Conservation (phyloP, 805 yeast genomes). For the Wickerhamomyces alni region DNA sequence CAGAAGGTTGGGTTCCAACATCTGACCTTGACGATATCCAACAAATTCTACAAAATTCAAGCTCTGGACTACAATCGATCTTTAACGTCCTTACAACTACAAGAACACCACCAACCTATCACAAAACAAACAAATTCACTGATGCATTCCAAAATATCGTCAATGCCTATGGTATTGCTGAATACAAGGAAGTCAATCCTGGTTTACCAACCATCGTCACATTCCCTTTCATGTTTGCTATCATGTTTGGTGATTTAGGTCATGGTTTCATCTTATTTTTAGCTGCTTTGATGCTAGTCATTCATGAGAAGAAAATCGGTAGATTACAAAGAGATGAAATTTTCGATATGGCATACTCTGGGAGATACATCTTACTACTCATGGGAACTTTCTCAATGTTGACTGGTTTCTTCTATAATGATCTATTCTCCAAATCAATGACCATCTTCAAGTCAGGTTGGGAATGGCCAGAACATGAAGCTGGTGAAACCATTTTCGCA, state of each 20-base stretch:
- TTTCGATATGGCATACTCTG: slow-evolving; percentile 92
- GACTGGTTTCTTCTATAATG: slow-evolving; percentile 92
- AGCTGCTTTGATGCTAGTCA: slow-evolving; percentile 65
- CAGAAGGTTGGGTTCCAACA: slow-evolving; percentile 96
- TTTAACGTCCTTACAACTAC: slow-evolving; percentile 59
- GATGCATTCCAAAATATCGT: slow-evolving; percentile 88
- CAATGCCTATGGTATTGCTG: slow-evolving; percentile 92
- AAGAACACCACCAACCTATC: slow-evolving; percentile 89
- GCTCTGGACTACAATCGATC: slow-evolving; percentile 60
- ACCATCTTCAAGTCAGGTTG: slow-evolving; percentile 83
- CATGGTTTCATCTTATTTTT: slow-evolving; percentile 83
- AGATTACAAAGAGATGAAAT: slow-evolving; percentile 82
- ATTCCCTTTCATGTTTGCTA: slow-evolving; percentile 97
- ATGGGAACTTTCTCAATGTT: slow-evolving; percentile 96
- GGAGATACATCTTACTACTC: slow-evolving; percentile 81
- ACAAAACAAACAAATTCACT: slow-evolving; percentile 89
- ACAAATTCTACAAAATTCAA: slow-evolving; percentile 57
- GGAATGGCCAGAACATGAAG: slow-evolving; percentile 78
- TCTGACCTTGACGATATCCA: slow-evolving; percentile 56
- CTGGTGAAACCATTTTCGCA: slow-evolving; percentile 68
- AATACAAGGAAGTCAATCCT: slow-evolving; percentile 92
- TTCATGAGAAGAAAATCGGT: slow-evolving; percentile 67
- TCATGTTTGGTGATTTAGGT: slow-evolving; percentile 98
- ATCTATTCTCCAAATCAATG: slow-evolving; percentile 87
- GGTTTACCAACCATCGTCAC: slow-evolving; percentile 93